Evolutionary conservation across 139 green algal species (phyloP), one percentile per base, ranked within the genome.

Genomic region (Nannochloris sp.): DNA sequence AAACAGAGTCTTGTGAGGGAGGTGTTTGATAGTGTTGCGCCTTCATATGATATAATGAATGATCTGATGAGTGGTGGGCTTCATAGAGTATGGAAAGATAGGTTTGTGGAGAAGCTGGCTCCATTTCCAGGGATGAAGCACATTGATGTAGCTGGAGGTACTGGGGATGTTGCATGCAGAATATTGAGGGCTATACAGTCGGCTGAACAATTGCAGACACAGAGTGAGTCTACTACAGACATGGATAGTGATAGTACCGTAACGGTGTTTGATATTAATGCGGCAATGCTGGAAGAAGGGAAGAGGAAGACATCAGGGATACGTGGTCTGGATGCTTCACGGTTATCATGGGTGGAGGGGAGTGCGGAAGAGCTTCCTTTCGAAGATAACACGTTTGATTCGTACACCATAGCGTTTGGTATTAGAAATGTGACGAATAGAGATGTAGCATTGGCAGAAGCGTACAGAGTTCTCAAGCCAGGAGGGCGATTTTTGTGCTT

Each of bases 21-120:
- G 25, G 89, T 99, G 6, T 99, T 99, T 67, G 78, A 70, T 57
- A 89, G 62, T 46, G 94, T 99, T 37, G 90, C 93, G 0, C 63
- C 67, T 5, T 87, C 72, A 7, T 99, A 99, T 44, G 94, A 99
- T 63, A 57, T 95, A 4, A 99, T 99, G 94, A 99, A 99, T 60
- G 94, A 99, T 75, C 67, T 97, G 10, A 99, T 99, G 94, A 96
- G 87, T 60, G 87, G 71, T 2, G 93, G 93, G 18, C 40, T 98
- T 71, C 94, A 99, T 69, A 75, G 94, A 2, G 56, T 95, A 21
- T 99, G 94, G 94, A 99, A 99, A 66, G 89, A 96, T 76, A 53
- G 88, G 46, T 73, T 94, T 36, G 88, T 95, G 2, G 62, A 85
- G 24, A 74, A 73, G 29, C 71, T 98, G 40, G 62, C 70, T 4